A percentile compares a stretch with the other conserved stretches of the same genome.
These are phyloP conservation scores for Penicillium simplicissimum DNA, from an alignment of 495 filamentous ascomycete genomes.

Conservation along the genomic window DNA sequence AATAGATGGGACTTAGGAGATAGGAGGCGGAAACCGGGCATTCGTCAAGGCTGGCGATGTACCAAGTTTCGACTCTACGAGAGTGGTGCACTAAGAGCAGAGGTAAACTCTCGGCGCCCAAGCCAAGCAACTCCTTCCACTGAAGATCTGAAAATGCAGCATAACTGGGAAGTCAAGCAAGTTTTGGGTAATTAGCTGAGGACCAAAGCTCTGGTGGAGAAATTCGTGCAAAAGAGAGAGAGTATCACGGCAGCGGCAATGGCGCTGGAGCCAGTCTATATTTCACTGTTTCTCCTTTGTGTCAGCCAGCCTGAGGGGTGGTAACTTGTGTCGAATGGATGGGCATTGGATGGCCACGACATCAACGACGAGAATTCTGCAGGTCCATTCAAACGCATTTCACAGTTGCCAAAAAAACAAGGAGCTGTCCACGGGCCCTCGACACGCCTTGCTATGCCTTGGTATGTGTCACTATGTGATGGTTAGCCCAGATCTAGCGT, in stretches of 20 bases:
- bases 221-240: too few species aligned
- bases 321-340: neutral
- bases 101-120: neutral
- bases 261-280: neutral
- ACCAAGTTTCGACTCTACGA: neutral
- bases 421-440: constrained; percentile 1
- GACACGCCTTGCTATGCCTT: neutral
- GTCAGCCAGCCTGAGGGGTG: neutral
- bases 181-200: neutral
- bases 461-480: constrained; percentile 18
- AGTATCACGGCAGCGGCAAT: neutral
- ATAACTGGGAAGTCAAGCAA: constrained; percentile 7
- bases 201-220: neutral
- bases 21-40: neutral
- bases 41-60: neutral
- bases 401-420: neutral
- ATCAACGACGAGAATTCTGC: neutral
- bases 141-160: constrained; percentile 20
- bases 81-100: neutral
- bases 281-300: too few species aligned
- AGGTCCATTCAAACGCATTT: neutral
- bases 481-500: constrained; percentile 20
- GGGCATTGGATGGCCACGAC: neutral
- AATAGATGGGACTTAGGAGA: neutral
- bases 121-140: neutral